Evolutionary conservation across 257 asterid genomes (phyloP).

Genomic region (Nyctanthes arbortristis): DNA sequence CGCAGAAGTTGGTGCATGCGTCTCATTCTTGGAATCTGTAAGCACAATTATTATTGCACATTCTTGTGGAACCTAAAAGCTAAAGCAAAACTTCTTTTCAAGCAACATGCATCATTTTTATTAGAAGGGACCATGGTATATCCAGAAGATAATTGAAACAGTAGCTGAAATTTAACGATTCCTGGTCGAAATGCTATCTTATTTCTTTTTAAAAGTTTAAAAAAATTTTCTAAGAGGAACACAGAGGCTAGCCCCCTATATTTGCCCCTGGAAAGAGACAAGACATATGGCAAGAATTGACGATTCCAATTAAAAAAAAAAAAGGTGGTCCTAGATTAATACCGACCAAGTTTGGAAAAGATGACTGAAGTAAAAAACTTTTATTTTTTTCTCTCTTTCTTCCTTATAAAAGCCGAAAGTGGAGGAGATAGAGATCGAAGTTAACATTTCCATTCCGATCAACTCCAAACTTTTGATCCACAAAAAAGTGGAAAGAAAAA

Average conservation of each 20-base stretch:
- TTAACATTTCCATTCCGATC: background rate
- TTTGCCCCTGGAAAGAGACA: too few relatives aligned
- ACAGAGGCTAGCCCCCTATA: too few relatives aligned
- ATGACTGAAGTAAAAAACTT: background rate
- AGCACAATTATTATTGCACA: conserved; percentile 34
- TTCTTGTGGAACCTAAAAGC: conserved; percentile 27
- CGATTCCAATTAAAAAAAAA: conserved; percentile 8
- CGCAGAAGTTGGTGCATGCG: background rate
- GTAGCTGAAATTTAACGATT: too few relatives aligned
- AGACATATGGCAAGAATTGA: conserved; percentile 6
- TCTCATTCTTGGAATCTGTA: conserved; percentile 4
- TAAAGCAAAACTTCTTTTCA: conserved; percentile 3
- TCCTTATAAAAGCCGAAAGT: background rate
- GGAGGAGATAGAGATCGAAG: background rate
- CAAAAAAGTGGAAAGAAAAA: background rate
- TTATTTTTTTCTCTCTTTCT: background rate
- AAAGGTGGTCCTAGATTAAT: conserved; percentile 14
- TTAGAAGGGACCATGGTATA: conserved; percentile 17
- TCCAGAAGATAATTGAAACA: too few relatives aligned
- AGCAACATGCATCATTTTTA: background rate
- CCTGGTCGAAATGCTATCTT: too few relatives aligned
- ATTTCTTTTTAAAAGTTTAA: too few relatives aligned
- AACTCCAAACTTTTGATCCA: background rate
- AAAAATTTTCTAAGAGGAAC: too few relatives aligned
- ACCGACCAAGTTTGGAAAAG: conserved; percentile 10